These are phyloP conservation scores for Carex cristatella DNA, from an alignment of 176 grass and related monocot genomes.

Conservation along the genomic window DNA sequence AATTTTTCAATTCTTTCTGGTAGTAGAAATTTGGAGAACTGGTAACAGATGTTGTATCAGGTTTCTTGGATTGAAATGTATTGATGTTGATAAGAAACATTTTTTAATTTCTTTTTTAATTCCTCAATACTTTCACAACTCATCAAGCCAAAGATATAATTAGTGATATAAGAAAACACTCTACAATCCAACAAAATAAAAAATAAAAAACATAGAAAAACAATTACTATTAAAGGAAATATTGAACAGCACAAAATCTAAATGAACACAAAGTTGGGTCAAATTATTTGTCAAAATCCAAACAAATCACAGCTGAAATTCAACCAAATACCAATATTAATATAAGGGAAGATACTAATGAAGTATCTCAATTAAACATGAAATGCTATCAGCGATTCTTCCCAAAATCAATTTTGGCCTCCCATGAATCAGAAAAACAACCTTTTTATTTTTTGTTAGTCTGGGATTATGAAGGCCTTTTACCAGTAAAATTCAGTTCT, in stretches of 20 bases:
- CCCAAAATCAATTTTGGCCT: neutral
- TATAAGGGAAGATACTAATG: constrained; percentile 12
- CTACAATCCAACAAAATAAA: neutral
- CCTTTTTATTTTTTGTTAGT: neutral
- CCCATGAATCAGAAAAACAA: constrained; percentile 21
- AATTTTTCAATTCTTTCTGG: no score
- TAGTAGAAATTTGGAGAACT: no score
- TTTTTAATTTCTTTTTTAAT: neutral
- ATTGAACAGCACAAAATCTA: neutral
- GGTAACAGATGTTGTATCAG: neutral
- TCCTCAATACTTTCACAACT: neutral
- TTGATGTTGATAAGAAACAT: no score
- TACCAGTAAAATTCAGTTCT: neutral
- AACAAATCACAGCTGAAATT: neutral
- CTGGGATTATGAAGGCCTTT: constrained; percentile 20
- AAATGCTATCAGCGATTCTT: neutral
- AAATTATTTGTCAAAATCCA: neutral
- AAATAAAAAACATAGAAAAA: neutral
- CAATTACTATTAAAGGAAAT: neutral
- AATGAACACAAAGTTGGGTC: neutral
- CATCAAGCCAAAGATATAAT: neutral
- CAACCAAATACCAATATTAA: neutral
- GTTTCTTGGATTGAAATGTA: neutral
- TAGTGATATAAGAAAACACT: neutral
- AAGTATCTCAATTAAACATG: neutral